Conservation (phyloP, 371 early-diverging fungal genomes). For the Synchytrium microbalum region DNA sequence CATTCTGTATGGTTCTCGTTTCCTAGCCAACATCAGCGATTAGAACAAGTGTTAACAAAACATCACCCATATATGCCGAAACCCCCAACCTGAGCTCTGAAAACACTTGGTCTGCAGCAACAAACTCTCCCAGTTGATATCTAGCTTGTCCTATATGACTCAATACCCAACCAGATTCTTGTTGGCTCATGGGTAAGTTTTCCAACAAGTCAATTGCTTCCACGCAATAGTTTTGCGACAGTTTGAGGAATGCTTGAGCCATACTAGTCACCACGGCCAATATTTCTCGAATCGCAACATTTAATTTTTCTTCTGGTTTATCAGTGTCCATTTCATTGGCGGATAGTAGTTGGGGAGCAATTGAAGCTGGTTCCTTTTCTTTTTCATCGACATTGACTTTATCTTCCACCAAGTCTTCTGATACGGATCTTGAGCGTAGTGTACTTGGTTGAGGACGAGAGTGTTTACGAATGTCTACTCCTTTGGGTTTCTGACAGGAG, state of each 20-base stretch:
- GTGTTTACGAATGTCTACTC: constrained; percentile 2
- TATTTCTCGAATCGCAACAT: constrained; percentile 9
- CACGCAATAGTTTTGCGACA: constrained; percentile 32
- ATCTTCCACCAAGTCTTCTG: constrained; percentile 5
- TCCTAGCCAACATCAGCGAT: constrained; percentile 15
- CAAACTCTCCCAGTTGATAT: constrained; percentile 51
- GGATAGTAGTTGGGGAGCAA: constrained; percentile 8
- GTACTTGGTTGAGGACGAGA: not conserved
- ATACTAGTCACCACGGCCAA: not conserved
- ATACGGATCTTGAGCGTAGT: not conserved
- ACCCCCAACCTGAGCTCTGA: not conserved
- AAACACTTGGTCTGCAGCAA: constrained; percentile 17
- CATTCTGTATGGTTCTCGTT: constrained; percentile 52
- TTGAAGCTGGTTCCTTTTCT: constrained; percentile 24
- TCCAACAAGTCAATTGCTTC: constrained; percentile 39
- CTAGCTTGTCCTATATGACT: constrained; percentile 48
- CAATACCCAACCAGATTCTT: constrained; percentile 47
- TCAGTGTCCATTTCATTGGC: not conserved
- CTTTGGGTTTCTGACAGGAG: constrained; percentile 8
- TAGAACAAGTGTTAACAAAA: not conserved
- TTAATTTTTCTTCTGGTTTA: not conserved
- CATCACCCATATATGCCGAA: not conserved
- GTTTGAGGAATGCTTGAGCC: constrained; percentile 24
- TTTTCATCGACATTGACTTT: constrained; percentile 12
- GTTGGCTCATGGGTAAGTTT: constrained; percentile 34